Percentiles rank a stretch among this genome's conserved stretches.
These are phyloP conservation scores for Boletus tomentosulus DNA, from an alignment of 768 basidiomycete genomes.

Conservation along the genomic window DNA sequence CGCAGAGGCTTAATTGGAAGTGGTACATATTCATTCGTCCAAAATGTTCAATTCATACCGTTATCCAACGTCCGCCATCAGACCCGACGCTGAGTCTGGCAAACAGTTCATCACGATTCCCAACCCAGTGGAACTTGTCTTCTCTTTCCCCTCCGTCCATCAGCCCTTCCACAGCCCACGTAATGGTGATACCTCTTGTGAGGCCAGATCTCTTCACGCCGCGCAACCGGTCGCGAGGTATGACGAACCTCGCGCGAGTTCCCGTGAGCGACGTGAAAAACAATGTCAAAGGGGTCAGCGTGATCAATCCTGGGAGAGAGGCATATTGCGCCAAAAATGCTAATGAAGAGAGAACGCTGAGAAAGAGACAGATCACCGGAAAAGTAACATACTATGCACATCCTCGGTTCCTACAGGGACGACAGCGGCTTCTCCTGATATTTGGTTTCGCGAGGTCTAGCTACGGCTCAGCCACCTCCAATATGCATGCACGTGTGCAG, in stretches of 20 bases:
- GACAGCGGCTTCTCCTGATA: neutral
- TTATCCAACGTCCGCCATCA: slow-evolving; percentile 48
- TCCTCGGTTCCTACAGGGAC: slow-evolving; percentile 16
- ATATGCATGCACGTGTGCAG: slow-evolving; percentile 10
- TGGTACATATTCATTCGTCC: slow-evolving; percentile 3
- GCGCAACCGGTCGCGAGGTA: slow-evolving; percentile 45
- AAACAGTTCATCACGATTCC: slow-evolving; percentile 62
- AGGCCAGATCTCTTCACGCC: slow-evolving; percentile 56
- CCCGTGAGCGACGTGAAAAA: slow-evolving; percentile 55
- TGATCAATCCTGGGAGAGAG: slow-evolving; percentile 55
- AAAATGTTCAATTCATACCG: slow-evolving; percentile 29
- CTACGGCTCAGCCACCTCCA: neutral
- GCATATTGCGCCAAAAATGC: slow-evolving; percentile 59
- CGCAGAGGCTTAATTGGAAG: slow-evolving; percentile 11
- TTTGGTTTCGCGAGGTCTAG: slow-evolving; percentile 9
- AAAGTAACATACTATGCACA: slow-evolving; percentile 32
- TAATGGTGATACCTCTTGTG: slow-evolving; percentile 49
- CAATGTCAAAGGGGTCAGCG: slow-evolving; percentile 45
- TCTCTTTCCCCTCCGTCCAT: slow-evolving; percentile 38
- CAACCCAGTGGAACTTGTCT: slow-evolving; percentile 58
- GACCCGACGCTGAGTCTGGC: slow-evolving; percentile 52
- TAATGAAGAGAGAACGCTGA: slow-evolving; percentile 20
- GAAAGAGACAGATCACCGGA: neutral
- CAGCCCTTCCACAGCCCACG: slow-evolving; percentile 33
- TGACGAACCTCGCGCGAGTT: slow-evolving; percentile 39